phyloP scores from a whole-genome alignment of 129 eudicot species.

The Calendula officinalis region DNA sequence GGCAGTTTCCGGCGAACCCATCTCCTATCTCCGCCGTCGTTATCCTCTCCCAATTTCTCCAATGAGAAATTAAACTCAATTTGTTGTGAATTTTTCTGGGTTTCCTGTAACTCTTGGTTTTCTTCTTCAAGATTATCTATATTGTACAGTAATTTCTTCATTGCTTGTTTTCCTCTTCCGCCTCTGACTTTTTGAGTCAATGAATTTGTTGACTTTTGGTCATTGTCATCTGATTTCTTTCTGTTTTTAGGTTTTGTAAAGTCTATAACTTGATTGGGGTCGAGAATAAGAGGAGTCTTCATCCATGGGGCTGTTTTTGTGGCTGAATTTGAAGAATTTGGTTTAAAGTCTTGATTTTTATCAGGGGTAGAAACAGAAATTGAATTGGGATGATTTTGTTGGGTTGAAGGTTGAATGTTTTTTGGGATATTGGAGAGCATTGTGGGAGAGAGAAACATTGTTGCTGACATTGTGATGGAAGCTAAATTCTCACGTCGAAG shows the following conservation, averaged over 20 bases:
- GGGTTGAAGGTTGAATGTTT: conserved; percentile 28
- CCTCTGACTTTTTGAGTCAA: conserved; percentile 66
- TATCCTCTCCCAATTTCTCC: conserved; percentile 32
- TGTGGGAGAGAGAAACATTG: conserved; percentile 45
- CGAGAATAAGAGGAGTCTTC: conserved; percentile 62
- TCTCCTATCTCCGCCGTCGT: conserved; percentile 30
- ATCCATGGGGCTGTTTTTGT: conserved; percentile 92
- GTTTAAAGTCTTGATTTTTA: conserved; percentile 21
- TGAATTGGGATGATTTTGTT: conserved; percentile 30
- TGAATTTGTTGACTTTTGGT: conserved; percentile 27
- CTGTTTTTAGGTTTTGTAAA: conserved; percentile 38
- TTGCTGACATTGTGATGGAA: conserved; percentile 49
- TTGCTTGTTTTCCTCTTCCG: conserved; percentile 71
- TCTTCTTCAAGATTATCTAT: conserved; percentile 65
- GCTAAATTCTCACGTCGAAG: conserved; percentile 6
- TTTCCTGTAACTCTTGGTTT: conserved; percentile 23
- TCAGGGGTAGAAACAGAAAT: conserved; percentile 14
- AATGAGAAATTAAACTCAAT: conserved; percentile 46
- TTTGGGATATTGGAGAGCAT: conserved; percentile 32
- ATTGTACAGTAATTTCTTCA: conserved; percentile 62
- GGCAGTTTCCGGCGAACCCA: conserved; percentile 56
- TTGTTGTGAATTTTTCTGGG: conserved; percentile 24
- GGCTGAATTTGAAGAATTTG: conserved; percentile 27
- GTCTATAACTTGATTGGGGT: conserved; percentile 59
- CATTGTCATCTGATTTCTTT: conserved; percentile 26